Conservation (phyloP, 176 grass and related monocot species). For the Aechmea fasciata region DNA sequence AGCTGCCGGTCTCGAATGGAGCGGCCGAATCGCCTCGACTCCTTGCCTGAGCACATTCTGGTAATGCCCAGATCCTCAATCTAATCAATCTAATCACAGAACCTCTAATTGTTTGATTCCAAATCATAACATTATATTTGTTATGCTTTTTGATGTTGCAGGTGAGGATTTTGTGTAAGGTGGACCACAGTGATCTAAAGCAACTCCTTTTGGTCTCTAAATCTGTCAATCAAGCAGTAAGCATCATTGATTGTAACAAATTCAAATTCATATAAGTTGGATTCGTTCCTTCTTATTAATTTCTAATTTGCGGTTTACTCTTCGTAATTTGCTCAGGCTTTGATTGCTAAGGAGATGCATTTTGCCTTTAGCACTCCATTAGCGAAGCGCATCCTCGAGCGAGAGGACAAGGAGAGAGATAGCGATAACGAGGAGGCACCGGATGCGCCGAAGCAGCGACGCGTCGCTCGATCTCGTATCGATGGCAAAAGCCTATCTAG, state of each 20-base stretch:
- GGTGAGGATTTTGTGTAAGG: constrained; percentile 61
- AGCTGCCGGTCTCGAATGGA: constrained; percentile 39
- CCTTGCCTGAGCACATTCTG: constrained; percentile 63
- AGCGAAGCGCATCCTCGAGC: constrained; percentile 13
- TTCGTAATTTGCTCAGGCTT: constrained; percentile 29
- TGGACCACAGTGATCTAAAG: constrained; percentile 59
- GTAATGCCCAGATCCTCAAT: constrained; percentile 17
- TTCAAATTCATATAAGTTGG: neutral
- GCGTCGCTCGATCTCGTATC: constrained; percentile 35
- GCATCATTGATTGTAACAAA: constrained; percentile 7
- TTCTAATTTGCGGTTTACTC: neutral
- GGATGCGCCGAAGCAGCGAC: constrained; percentile 58
- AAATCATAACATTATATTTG: neutral
- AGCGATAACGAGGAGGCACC: constrained; percentile 18
- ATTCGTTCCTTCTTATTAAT: neutral
- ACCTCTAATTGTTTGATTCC: neutral
- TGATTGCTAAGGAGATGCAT: constrained; percentile 60
- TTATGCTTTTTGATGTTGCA: constrained; percentile 11
- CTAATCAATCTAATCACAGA: neutral
- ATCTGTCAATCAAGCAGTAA: constrained; percentile 58
- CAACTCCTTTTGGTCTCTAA: constrained; percentile 80
- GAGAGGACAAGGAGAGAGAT: neutral
- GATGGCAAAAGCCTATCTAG: constrained; percentile 31
- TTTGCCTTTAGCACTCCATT: constrained; percentile 58
- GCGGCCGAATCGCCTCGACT: constrained; percentile 30